Base-by-base conservation (phyloP, 495 filamentous ascomycete species). In the Trichoderma parareesei region DNA sequence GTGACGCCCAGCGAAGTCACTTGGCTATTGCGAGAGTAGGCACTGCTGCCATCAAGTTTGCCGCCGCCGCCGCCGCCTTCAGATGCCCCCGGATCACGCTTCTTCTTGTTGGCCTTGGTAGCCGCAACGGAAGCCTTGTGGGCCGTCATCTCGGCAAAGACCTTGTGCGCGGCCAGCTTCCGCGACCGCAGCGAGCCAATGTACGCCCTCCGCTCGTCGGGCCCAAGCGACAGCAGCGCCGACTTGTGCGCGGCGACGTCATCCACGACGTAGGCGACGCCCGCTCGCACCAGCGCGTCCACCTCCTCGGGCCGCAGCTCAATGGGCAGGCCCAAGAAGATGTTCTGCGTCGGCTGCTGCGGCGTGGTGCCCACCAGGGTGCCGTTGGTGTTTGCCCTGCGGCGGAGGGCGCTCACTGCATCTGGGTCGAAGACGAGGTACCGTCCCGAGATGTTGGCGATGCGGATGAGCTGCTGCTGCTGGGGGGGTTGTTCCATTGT, bases 261-360 rank as follows among this genome's bases (percentile, higher is more conserved):
- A 72, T 96, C 88, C 69, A 89, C 87, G 66, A 96, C 83, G 75
- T 88, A 92, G 65, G 83, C 92, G 69, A 86, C 83, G 69, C 84
- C 86, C 69, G 87, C 88, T 68, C 96, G 90, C 65, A 96, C 87
- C 41, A 98, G 82, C 64, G 96, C 72, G 64, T 85, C 83, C 3
- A 87, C 92, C 77, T 98, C 94, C 73, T 98, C 94, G 0, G 90
- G 87, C 83, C 93, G 91, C 48, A 98, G 78, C 77, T 97, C 88
- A 44, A 97, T 70, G 2, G 94, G 94, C 43, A 98, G 75, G 20
- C 94, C 91, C 65, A 92, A 82, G 73, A 98, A 97, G 61, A 97
- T 82, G 79, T 97, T 98, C 74, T 98, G 94, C 69, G 93, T 91
- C 6, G 93, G 92, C 49, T 88, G 85, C 76, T 97, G 94, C 3